Conservation (phyloP, 2,329 filamentous ascomycete genomes). For the Hymenoscyphus albidus region DNA sequence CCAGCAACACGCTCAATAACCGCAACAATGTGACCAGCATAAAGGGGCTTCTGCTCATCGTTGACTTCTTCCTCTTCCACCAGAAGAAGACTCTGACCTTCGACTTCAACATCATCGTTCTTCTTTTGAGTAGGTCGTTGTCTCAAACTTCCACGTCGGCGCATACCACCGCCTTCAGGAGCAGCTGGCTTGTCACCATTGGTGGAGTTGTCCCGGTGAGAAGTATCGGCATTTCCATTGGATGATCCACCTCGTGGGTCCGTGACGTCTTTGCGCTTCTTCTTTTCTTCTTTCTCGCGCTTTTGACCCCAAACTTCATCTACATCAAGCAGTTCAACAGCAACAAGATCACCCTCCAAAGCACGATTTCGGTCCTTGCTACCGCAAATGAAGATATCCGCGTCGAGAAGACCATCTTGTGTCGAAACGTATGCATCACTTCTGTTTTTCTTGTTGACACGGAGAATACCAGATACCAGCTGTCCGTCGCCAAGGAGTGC, state of each 20-base stretch:
- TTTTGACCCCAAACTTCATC: slow-evolving; percentile 99
- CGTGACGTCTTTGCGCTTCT: slow-evolving; percentile 98
- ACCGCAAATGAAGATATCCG: slow-evolving; percentile 98
- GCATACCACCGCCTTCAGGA: slow-evolving; percentile 75
- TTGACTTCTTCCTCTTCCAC: slow-evolving; percentile 99
- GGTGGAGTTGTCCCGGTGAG: slow-evolving; percentile 48
- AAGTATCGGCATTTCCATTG: slow-evolving; percentile 64
- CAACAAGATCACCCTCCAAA: slow-evolving; percentile 91
- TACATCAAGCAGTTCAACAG: slow-evolving; percentile 92
- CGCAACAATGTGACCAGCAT: slow-evolving; percentile 93
- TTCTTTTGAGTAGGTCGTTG: slow-evolving; percentile 99
- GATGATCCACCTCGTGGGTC: slow-evolving; percentile 80
- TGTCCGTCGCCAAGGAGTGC: slow-evolving; percentile 88
- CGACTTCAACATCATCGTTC: slow-evolving; percentile 98
- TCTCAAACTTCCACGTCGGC: slow-evolving; percentile 88
- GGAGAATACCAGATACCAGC: slow-evolving; percentile 91
- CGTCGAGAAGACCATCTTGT: slow-evolving; percentile 79
- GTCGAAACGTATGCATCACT: slow-evolving; percentile 98
- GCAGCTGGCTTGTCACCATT: slow-evolving; percentile 59
- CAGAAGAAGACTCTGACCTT: slow-evolving; percentile 91
- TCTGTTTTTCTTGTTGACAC: slow-evolving; percentile 99
- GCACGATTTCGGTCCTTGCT: slow-evolving; percentile 98
- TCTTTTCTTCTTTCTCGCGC: slow-evolving; percentile 99
- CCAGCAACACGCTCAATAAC: slow-evolving; percentile 96
- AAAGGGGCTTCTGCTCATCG: slow-evolving; percentile 95